phyloP scores from a whole-genome alignment of 495 filamentous ascomycete genomes.

The Xylaria grammica region DNA sequence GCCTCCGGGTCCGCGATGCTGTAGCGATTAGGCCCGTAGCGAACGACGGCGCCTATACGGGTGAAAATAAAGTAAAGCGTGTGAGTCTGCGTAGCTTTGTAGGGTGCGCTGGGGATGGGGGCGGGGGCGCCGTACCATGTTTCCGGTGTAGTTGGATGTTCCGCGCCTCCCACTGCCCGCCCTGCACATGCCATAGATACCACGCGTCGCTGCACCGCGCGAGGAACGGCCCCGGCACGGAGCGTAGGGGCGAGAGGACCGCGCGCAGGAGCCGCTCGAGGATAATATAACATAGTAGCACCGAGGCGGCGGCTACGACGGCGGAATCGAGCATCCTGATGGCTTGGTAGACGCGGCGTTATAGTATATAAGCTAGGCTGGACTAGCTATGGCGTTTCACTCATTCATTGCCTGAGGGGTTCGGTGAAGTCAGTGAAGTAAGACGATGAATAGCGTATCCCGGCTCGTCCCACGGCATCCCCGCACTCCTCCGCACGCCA shows the following conservation, averaged over 20 bases:
- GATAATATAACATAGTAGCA: background rate
- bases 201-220: constrained; percentile 29
- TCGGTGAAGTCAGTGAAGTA: background rate
- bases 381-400: background rate
- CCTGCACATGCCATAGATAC: constrained; percentile 25
- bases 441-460: background rate
- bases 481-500: background rate
- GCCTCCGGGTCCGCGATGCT: constrained; percentile 37
- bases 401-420: background rate
- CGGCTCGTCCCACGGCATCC: background rate
- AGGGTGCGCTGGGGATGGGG: background rate
- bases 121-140: constrained; percentile 30
- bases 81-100: background rate
- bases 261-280: constrained; percentile 5
- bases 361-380: too few relatives aligned
- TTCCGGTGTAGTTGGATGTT: constrained; percentile 37
- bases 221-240: constrained; percentile 30
- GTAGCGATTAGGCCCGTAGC: constrained; percentile 42
- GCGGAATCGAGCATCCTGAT: background rate
- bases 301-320: background rate
- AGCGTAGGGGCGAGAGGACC: constrained; percentile 7
- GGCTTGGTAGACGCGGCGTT: too few relatives aligned
- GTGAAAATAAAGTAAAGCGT: background rate
- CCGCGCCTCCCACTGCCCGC: constrained; percentile 21
- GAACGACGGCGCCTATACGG: constrained; percentile 32